These are phyloP conservation scores for Termitomyces sp. DNA, from an alignment of 768 basidiomycete genomes.

Conservation along the genomic window DNA sequence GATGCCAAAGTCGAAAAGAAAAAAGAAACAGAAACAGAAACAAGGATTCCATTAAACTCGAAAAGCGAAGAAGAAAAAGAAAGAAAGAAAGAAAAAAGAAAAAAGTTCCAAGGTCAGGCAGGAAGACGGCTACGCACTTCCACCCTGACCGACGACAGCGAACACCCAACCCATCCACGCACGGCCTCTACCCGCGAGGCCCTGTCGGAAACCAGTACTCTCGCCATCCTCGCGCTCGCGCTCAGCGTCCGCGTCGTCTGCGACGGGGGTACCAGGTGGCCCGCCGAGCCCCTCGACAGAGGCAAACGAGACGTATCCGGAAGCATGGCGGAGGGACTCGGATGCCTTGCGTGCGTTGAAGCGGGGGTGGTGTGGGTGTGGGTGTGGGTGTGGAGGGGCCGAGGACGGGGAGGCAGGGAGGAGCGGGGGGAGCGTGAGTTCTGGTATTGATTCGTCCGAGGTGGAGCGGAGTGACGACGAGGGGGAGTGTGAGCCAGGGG, in stretches of 20 bases:
- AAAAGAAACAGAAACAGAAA: no score
- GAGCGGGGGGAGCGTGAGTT: background rate
- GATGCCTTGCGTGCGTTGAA: constrained; percentile 64
- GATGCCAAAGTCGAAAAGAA: no score
- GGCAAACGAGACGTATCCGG: constrained; percentile 67
- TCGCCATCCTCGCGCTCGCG: background rate
- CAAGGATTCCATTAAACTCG: no score
- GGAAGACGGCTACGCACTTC: background rate
- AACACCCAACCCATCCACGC: background rate
- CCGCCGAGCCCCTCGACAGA: constrained; percentile 62
- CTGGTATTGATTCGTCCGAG: constrained; percentile 6
- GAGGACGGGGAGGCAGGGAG: background rate
- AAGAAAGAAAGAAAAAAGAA: no score
- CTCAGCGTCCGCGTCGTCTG: constrained; percentile 8
- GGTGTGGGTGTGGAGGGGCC: background rate
- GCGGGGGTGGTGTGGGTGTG: constrained; percentile 8
- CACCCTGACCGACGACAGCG: background rate
- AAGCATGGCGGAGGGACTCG: constrained; percentile 47
- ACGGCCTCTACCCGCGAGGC: background rate
- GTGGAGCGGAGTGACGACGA: background rate
- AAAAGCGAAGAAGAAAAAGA: no score
- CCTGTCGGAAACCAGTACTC: background rate
- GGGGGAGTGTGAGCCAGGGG: constrained; percentile 1
- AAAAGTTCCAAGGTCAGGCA: no score
- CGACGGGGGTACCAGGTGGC: constrained; percentile 37